These are phyloP conservation scores for Chaetothyriales sp. DNA, from an alignment of 2,329 filamentous ascomycete species.

Conservation along the genomic window DNA sequence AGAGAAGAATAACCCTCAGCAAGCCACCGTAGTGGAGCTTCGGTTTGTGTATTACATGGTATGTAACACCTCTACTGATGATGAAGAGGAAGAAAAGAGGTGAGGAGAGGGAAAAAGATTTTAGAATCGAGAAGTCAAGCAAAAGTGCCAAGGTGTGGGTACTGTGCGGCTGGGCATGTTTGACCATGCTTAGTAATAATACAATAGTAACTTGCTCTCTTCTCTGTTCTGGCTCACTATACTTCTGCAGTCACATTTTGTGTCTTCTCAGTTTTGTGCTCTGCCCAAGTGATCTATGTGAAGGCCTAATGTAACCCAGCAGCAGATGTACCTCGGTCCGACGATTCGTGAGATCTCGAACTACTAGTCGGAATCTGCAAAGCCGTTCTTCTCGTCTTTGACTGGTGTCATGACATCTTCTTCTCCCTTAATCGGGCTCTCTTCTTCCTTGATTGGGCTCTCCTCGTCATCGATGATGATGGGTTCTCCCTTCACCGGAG, in stretches of 20 bases:
- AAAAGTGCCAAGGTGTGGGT: not conserved
- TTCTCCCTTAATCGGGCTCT: too few species aligned
- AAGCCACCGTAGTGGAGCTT: conserved; percentile 34
- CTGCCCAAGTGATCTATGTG: too few species aligned
- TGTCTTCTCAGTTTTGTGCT: too few species aligned
- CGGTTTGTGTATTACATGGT: conserved; percentile 33
- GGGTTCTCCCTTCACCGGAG: conserved; percentile 3
- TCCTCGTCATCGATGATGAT: conserved; percentile 1
- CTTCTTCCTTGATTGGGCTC: not conserved
- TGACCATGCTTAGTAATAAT: not conserved
- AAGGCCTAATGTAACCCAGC: too few species aligned
- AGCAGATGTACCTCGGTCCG: too few species aligned
- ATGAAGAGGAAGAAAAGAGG: conserved; percentile 28
- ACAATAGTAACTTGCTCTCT: not conserved
- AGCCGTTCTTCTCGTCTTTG: too few species aligned
- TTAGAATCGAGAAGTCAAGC: not conserved
- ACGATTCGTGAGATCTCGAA: too few species aligned
- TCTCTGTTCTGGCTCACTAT: too few species aligned
- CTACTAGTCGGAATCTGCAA: too few species aligned
- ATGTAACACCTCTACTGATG: conserved; percentile 38
- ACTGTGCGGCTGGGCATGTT: not conserved
- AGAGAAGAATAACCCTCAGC: conserved; percentile 35
- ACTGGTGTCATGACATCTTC: too few species aligned
- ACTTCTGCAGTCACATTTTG: too few species aligned
- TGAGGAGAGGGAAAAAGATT: conserved; percentile 14